phyloP scores from a whole-genome alignment of 495 filamentous ascomycete genomes.

The Podospora didyma region DNA sequence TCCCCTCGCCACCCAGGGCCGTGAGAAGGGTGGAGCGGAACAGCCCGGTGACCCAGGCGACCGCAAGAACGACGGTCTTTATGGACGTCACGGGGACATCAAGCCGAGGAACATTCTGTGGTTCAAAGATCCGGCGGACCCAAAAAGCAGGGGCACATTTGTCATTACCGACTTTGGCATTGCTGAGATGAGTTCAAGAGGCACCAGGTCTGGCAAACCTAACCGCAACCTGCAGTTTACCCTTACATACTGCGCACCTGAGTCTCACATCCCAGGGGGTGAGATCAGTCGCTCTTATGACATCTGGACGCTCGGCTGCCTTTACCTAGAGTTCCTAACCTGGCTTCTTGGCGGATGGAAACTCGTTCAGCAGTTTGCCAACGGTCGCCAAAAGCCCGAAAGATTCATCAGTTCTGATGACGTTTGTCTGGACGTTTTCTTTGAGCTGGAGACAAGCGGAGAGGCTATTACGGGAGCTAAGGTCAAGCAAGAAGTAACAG shows the following conservation, averaged over 20 bases:
- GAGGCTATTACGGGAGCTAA: conserved; percentile 1
- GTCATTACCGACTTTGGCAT: conserved; percentile 15
- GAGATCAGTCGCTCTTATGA: conserved; percentile 12
- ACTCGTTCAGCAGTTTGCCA: conserved; percentile 5
- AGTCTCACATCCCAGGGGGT: conserved; percentile 6
- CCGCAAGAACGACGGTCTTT: not conserved
- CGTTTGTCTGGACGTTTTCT: not conserved
- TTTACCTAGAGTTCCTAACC: conserved; percentile 24
- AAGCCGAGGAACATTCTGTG: conserved; percentile 12
- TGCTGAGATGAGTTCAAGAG: conserved; percentile 1
- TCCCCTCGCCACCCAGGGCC: not conserved
- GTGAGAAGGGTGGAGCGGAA: not conserved
- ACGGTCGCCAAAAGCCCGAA: not conserved
- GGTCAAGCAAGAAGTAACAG: not conserved
- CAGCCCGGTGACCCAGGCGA: not conserved
- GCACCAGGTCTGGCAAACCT: not conserved
- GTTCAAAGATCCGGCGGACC: conserved; percentile 2
- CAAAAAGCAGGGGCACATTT: not conserved
- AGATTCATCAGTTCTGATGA: not conserved
- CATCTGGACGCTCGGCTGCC: conserved; percentile 25
- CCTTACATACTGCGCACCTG: conserved; percentile 15
- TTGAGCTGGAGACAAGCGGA: too few relatives aligned
- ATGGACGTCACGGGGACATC: conserved; percentile 12
- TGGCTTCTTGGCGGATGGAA: conserved; percentile 17
- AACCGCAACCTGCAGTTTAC: not conserved